Conservation (phyloP, 768 basidiomycete genomes). For the Boletus subparvulus region DNA sequence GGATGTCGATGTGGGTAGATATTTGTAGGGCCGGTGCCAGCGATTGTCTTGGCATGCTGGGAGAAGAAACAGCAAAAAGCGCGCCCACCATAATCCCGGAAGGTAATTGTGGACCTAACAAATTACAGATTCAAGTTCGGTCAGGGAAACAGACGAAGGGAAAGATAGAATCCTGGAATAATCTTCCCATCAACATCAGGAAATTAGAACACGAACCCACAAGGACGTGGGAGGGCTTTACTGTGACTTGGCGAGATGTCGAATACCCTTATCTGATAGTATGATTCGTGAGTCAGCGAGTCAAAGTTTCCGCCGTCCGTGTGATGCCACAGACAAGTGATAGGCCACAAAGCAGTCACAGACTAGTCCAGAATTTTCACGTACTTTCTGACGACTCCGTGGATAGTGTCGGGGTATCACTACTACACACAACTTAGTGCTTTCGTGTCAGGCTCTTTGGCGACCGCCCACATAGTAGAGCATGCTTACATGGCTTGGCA, state of each 20-base stretch:
- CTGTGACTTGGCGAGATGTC: constrained; percentile 8
- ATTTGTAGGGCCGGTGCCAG: constrained; percentile 27
- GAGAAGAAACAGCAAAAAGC: not conserved
- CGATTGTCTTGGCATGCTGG: constrained; percentile 23
- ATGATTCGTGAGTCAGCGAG: not conserved
- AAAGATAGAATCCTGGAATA: constrained; percentile 10
- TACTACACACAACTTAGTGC: not conserved
- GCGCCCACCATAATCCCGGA: constrained; percentile 8
- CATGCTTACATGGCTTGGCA: not conserved
- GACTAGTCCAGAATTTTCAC: not conserved
- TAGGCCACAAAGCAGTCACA: not conserved
- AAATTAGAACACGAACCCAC: constrained; percentile 18
- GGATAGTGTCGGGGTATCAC: not conserved
- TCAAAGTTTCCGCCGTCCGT: not conserved
- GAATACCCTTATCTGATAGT: constrained; percentile 7
- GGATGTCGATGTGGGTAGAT: constrained; percentile 12
- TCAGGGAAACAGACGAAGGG: constrained; percentile 12
- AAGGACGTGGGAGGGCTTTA: constrained; percentile 24
- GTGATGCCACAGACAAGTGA: constrained; percentile 2
- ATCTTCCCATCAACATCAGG: constrained; percentile 18
- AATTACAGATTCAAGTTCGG: constrained; percentile 2
- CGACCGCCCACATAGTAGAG: not conserved
- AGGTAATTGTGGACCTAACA: constrained; percentile 12
- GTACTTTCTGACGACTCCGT: not conserved
- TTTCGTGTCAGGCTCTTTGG: not conserved